Percentiles rank a stretch among this genome's conserved stretches.
Evolutionary conservation across 768 basidiomycete species (phyloP).

Genomic region (Gloeostereum incarnatum): DNA sequence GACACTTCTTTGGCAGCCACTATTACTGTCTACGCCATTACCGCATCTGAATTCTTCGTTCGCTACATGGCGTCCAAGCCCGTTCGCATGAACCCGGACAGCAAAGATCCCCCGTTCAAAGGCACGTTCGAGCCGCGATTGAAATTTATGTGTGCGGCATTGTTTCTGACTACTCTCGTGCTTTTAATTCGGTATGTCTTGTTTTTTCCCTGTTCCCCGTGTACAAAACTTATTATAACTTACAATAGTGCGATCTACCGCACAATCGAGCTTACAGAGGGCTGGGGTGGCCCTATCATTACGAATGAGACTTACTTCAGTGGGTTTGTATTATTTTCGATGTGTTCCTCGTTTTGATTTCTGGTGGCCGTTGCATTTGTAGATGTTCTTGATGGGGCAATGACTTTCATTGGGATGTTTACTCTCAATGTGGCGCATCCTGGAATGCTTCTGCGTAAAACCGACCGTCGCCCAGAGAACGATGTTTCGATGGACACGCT

Average conservation of each 20-base stretch:
- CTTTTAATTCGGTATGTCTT: slow-evolving; percentile 41
- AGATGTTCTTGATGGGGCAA: slow-evolving; percentile 39
- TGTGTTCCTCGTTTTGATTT: too few relatives aligned
- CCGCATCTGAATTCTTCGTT: slow-evolving; percentile 35
- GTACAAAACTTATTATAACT: too few relatives aligned
- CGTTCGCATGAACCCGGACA: slow-evolving; percentile 2
- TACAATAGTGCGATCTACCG: too few relatives aligned
- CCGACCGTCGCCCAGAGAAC: too few relatives aligned
- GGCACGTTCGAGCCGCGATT: slow-evolving; percentile 2
- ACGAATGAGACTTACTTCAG: slow-evolving; percentile 38
- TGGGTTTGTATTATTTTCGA: too few relatives aligned
- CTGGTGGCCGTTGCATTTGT: background rate
- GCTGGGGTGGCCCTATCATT: slow-evolving; percentile 43
- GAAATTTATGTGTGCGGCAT: slow-evolving; percentile 13
- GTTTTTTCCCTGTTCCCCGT: too few relatives aligned
- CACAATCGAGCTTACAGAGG: slow-evolving; percentile 38
- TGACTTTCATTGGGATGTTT: slow-evolving; percentile 34
- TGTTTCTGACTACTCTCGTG: slow-evolving; percentile 27
- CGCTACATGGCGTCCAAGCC: slow-evolving; percentile 22
- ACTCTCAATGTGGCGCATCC: too few relatives aligned
- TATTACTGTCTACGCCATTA: slow-evolving; percentile 30
- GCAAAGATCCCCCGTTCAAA: background rate
- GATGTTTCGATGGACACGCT: too few relatives aligned
- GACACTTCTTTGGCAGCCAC: slow-evolving; percentile 19
- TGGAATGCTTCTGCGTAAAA: too few relatives aligned